These are phyloP conservation scores for Camellia granthamiana DNA, from an alignment of 148 eudicot genomes.

Conservation along the genomic window DNA sequence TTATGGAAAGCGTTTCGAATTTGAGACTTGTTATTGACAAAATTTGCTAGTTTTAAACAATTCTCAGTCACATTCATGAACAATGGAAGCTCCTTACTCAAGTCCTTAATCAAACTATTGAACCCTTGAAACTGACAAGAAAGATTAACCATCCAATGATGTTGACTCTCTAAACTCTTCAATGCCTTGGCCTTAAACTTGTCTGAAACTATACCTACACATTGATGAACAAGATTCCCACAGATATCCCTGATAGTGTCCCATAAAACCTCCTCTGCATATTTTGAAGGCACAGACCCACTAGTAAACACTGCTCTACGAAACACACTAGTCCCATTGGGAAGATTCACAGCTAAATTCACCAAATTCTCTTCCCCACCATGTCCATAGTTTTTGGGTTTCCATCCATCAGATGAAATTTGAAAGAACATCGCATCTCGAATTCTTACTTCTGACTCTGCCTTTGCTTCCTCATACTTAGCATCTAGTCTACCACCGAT, in stretches of 20 bases:
- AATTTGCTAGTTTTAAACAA: constrained; percentile 64
- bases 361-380: constrained; percentile 61
- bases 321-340: constrained; percentile 78
- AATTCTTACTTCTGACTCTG: constrained; percentile 58
- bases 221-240: constrained; percentile 60
- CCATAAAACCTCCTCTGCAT: constrained; percentile 83
- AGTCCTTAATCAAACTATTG: constrained; percentile 72
- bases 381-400: constrained; percentile 24
- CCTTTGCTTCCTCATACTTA: constrained; percentile 58
- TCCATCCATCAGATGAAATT: constrained; percentile 80
- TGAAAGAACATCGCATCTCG: constrained; percentile 88
- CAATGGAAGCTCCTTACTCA: constrained; percentile 68
- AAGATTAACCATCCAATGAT: constrained; percentile 92
- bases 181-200: constrained; percentile 72
- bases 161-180: constrained; percentile 67
- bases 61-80: constrained; percentile 64
- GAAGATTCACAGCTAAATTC: constrained; percentile 73
- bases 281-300: constrained; percentile 53
- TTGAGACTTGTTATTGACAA: constrained; percentile 61
- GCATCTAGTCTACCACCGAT: constrained; percentile 65
- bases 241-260: constrained; percentile 66
- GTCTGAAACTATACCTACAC: constrained; percentile 86
- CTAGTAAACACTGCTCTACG: constrained; percentile 66
- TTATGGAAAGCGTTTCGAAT: constrained; percentile 58
- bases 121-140: constrained; percentile 81